phyloP scores from a whole-genome alignment of 1,284 basidiomycete genomes.

The Albatrellus sp. region DNA sequence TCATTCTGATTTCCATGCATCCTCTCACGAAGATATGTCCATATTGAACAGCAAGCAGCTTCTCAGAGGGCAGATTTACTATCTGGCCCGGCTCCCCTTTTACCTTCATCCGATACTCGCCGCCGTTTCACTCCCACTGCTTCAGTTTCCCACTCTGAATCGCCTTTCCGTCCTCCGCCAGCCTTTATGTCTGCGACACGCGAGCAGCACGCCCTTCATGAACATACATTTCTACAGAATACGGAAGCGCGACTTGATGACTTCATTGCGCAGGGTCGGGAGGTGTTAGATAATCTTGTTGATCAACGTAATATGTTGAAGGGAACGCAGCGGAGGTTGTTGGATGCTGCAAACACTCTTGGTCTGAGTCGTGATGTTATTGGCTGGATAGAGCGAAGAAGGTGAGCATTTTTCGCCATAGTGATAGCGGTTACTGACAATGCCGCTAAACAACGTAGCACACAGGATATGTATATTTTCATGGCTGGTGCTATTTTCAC shows the following conservation, averaged over 20 bases:
- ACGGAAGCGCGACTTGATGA: constrained; percentile 76
- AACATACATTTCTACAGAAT: constrained; percentile 78
- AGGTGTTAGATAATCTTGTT: constrained; percentile 80
- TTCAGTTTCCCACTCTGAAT: constrained; percentile 37
- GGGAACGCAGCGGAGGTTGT: constrained; percentile 72
- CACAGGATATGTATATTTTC: constrained; percentile 90
- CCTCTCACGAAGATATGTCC: background rate
- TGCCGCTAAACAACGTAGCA: constrained; percentile 31
- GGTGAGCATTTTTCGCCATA: constrained; percentile 30
- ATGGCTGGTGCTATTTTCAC: constrained; percentile 74
- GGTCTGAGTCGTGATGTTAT: constrained; percentile 89
- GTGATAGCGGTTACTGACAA: background rate
- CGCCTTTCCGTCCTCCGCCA: constrained; percentile 55
- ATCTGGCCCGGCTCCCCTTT: constrained; percentile 24
- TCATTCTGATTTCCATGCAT: background rate
- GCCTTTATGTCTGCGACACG: constrained; percentile 42
- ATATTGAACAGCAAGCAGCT: constrained; percentile 34
- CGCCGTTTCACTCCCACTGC: constrained; percentile 37
- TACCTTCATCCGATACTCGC: constrained; percentile 38
- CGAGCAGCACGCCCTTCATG: constrained; percentile 69
- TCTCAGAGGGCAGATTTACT: constrained; percentile 50
- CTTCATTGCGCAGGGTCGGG: constrained; percentile 82
- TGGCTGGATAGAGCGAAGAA: constrained; percentile 88
- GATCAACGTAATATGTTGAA: constrained; percentile 89
- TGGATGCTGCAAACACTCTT: constrained; percentile 86